Percentiles rank a stretch among this genome's conserved stretches.
Evolutionary conservation across 768 basidiomycete genomes (phyloP).

Genomic region (Agaricus blazei): DNA sequence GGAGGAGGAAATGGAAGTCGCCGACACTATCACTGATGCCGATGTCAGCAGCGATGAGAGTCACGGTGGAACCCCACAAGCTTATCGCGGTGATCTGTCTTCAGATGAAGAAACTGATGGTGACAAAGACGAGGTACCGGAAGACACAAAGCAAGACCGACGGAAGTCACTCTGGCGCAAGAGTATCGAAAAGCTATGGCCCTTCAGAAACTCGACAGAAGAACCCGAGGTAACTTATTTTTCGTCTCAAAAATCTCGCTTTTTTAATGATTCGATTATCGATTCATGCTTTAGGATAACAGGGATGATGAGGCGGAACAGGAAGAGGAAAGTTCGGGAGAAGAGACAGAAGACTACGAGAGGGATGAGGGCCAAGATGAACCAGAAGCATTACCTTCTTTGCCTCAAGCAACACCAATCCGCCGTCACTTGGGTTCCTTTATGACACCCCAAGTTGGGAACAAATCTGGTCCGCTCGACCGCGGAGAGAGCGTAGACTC

Average conservation of each 20-base stretch:
- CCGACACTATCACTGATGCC: slow-evolving; percentile 34
- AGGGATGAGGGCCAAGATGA: slow-evolving; percentile 15
- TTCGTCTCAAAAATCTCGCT: background rate
- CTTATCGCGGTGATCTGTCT: slow-evolving; percentile 15
- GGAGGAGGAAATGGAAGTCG: slow-evolving; percentile 47
- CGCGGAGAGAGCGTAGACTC: slow-evolving; percentile 13
- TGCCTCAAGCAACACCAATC: slow-evolving; percentile 23
- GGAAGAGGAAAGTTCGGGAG: slow-evolving; percentile 11
- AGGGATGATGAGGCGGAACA: slow-evolving; percentile 10
- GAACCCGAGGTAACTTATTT: slow-evolving; percentile 18
- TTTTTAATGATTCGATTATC: background rate
- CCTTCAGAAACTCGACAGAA: slow-evolving; percentile 23
- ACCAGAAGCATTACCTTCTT: slow-evolving; percentile 14
- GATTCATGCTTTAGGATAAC: slow-evolving; percentile 5
- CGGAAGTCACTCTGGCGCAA: slow-evolving; percentile 37
- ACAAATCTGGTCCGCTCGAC: slow-evolving; percentile 7
- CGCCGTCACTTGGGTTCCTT: slow-evolving; percentile 34
- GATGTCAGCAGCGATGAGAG: slow-evolving; percentile 19
- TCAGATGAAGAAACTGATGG: slow-evolving; percentile 15
- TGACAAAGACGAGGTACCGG: slow-evolving; percentile 18
- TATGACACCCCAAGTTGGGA: slow-evolving; percentile 52
- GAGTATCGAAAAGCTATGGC: slow-evolving; percentile 39
- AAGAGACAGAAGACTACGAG: slow-evolving; percentile 19
- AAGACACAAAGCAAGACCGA: slow-evolving; percentile 20
- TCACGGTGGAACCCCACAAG: slow-evolving; percentile 18